phyloP scores from a whole-genome alignment of 169 alveolate species.

The Perkinsus marinus region DNA sequence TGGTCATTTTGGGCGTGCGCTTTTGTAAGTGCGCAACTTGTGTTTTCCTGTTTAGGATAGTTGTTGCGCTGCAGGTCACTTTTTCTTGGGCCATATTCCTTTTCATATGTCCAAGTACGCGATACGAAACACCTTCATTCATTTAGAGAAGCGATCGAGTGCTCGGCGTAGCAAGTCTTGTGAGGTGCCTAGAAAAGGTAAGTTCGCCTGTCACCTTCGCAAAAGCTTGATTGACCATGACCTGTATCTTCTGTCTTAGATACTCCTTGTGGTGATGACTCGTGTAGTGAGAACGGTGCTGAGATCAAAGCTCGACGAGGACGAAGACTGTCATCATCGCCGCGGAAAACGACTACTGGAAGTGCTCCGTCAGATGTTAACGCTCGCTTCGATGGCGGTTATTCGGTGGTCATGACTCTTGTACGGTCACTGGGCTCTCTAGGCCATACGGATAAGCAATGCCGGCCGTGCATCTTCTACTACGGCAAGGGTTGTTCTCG shows the following conservation, averaged over 20 bases:
- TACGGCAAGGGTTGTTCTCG: not conserved
- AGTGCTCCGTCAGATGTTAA: not conserved
- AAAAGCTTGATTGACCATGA: not conserved
- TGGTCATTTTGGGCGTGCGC: not conserved
- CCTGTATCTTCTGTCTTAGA: not conserved
- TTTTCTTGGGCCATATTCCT: not conserved
- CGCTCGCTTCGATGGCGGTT: not conserved
- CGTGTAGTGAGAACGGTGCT: not conserved
- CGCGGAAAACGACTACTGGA: not conserved
- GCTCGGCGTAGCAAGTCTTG: not conserved
- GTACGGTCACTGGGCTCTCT: not conserved
- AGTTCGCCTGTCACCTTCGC: not conserved
- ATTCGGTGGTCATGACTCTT: not conserved
- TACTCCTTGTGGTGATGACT: not conserved
- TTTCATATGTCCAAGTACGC: not conserved
- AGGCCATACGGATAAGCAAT: not conserved
- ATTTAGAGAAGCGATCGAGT: not conserved
- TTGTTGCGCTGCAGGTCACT: not conserved
- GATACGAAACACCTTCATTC: not conserved
- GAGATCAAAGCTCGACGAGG: not conserved
- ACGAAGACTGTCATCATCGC: not conserved
- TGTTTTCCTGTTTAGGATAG: not conserved
- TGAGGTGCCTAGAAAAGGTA: not conserved
- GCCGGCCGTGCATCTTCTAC: not conserved
- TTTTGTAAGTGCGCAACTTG: not conserved